Evolutionary conservation across 2,329 filamentous ascomycete genomes (phyloP).

Genomic region (Thyridium curvatum): DNA sequence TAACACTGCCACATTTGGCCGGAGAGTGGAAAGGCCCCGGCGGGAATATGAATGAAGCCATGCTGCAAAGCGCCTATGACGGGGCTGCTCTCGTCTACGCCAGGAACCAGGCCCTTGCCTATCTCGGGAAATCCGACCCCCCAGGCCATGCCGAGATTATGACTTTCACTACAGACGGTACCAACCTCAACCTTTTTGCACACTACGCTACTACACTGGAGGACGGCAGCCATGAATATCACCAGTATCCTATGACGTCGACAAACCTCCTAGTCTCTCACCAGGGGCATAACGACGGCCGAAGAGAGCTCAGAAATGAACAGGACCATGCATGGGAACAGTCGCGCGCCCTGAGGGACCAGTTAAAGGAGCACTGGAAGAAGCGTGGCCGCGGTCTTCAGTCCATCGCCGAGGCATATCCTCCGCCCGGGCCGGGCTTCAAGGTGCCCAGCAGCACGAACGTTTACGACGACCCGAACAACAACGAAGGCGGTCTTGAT

Average conservation of each 20-base stretch:
- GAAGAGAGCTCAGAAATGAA: conserved; percentile 5
- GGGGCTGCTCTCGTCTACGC: conserved; percentile 19
- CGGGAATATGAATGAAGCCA: conserved; percentile 9
- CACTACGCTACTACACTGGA: conserved; percentile 11
- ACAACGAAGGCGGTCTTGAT: background rate
- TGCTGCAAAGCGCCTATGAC: conserved; percentile 13
- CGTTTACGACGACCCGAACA: background rate
- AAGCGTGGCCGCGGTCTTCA: background rate
- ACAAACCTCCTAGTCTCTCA: conserved; percentile 5
- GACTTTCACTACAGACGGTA: conserved; percentile 14
- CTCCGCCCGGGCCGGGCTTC: background rate
- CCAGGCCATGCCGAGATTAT: conserved; percentile 10
- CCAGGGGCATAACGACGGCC: conserved; percentile 2
- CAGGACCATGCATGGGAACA: conserved; percentile 7
- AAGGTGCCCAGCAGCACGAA: background rate
- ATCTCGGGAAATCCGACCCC: conserved; percentile 6
- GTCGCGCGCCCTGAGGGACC: conserved; percentile 5
- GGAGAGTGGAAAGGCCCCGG: conserved; percentile 15
- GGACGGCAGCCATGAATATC: conserved; percentile 10
- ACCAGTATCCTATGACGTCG: conserved; percentile 13
- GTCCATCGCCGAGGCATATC: background rate
- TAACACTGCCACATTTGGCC: conserved; percentile 14
- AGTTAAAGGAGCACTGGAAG: conserved; percentile 4
- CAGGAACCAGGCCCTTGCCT: conserved; percentile 14
- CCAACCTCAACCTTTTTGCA: conserved; percentile 10